Evolutionary conservation across 164 flowering plant species (phyloP), one percentile per base, ranked within the genome.

Genomic region (Kingdonia uniflora): DNA sequence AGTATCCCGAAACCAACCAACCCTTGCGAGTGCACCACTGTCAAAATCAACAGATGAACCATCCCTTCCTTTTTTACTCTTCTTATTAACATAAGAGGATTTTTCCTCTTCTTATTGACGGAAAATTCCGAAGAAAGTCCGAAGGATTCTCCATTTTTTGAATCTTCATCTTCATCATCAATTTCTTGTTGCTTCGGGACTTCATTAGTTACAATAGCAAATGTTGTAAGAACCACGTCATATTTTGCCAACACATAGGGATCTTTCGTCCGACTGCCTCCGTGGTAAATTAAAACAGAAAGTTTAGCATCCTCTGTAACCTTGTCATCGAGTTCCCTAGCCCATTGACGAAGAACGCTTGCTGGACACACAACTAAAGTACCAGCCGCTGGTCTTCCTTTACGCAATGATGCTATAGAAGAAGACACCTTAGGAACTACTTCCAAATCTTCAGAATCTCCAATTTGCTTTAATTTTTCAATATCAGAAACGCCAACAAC

Each of bases 341-440:
- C 87, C 99, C 99, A 94, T 67, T 94, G 99, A 42, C 90, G 81
- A 60, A 94, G 79, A 71, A 94, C 80, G 74, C 85, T 89, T 33
- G 99, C 96, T 14, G 99, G 99, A 59, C 99, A 94, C 22, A 94
- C 96, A 65, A 94, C 82, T 73, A 94, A 67, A 44, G 99, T 89
- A 38, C 97, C 97, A 39, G 96, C 97, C 16, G 78, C 72, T 24
- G 88, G 92, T 65, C 84, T 86, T 57, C 67, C 68, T 61, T 64
- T 76, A 24, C 42, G 67, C 25, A 75, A 68, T 61, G 67, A 57
- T 56, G 51, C 47, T 15, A 55, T 40, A 47, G 78, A 54, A 57
- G 59, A 68, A 60, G 73, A 66, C 15, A 57, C 73, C 63, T 69
- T 66, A 39, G 74, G 55, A 55, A 64, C 49, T 43, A 50, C 58